A percentile compares a stretch with the other conserved stretches of the same genome.
phyloP scores from a whole-genome alignment of 2,329 filamentous ascomycete species.

The Neodidymelliopsis sp. region DNA sequence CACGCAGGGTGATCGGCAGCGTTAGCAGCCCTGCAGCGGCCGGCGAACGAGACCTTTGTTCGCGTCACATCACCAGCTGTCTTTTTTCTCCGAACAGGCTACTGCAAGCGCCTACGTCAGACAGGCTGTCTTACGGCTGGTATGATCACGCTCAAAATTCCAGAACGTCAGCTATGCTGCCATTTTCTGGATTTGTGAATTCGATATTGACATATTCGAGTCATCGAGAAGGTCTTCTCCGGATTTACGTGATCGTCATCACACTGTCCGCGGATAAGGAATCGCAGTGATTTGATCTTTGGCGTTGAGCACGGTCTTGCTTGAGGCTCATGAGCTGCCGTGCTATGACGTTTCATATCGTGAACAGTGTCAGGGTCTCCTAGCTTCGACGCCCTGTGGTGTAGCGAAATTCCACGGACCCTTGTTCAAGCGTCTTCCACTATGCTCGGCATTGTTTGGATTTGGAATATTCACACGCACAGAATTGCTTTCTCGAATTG shows the following conservation, averaged over 20 bases:
- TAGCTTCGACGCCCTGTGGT: background rate
- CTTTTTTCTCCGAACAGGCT: conserved; percentile 14
- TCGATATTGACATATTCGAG: background rate
- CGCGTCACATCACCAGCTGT: conserved; percentile 3
- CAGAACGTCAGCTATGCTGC: conserved; percentile 6
- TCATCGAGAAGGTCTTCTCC: conserved; percentile 11
- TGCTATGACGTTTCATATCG: conserved; percentile 6
- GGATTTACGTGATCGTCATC: conserved; percentile 28
- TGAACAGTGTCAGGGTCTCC: conserved; percentile 16
- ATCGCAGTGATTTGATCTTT: conserved; percentile 2
- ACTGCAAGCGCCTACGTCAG: conserved; percentile 20
- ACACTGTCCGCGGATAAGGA: conserved; percentile 2
- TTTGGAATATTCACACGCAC: too few relatives aligned
- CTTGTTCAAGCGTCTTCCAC: too few relatives aligned
- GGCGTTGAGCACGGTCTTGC: conserved; percentile 3
- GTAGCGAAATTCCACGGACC: background rate
- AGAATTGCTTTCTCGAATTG: too few relatives aligned
- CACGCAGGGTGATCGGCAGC: conserved; percentile 11
- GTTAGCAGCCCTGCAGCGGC: conserved; percentile 13
- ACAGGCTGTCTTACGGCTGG: conserved; percentile 5
- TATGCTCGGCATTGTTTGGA: too few relatives aligned
- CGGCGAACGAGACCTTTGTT: conserved; percentile 5
- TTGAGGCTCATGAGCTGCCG: background rate
- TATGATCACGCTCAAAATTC: conserved; percentile 8
- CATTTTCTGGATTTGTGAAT: background rate